phyloP scores from a whole-genome alignment of 2,329 filamentous ascomycete genomes.

The Alternaria sp. region DNA sequence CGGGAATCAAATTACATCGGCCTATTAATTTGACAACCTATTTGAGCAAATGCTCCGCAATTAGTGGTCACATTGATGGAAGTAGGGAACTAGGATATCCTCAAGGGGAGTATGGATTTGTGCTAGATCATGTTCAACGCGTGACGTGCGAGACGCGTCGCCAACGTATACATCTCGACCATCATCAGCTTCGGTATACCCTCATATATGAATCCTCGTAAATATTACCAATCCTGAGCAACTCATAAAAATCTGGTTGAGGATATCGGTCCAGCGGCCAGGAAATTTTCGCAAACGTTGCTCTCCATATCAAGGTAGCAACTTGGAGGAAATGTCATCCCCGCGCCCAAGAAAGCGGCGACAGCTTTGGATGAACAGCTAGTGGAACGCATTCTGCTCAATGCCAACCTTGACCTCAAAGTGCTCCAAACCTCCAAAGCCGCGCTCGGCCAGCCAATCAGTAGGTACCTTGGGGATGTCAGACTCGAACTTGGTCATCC shows the following conservation, averaged over 20 bases:
- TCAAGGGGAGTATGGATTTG: neutral
- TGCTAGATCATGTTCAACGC: neutral
- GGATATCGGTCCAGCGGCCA: neutral
- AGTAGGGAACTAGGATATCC: neutral
- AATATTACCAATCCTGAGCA: neutral
- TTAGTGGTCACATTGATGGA: neutral
- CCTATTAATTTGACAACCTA: neutral
- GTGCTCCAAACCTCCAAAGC: slow-evolving; percentile 40
- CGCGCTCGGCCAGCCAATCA: slow-evolving; percentile 31
- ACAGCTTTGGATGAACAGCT: neutral
- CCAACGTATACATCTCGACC: neutral
- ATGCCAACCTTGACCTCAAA: slow-evolving; percentile 42
- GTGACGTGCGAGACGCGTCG: neutral
- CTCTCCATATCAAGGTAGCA: neutral
- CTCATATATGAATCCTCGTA: slow-evolving; percentile 9
- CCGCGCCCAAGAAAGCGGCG: neutral
- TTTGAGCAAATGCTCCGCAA: neutral
- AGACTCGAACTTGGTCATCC: slow-evolving; percentile 33
- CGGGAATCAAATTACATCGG: slow-evolving; percentile 3
- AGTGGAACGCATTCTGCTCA: slow-evolving; percentile 1
- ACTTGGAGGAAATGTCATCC: neutral
- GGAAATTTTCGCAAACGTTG: neutral
- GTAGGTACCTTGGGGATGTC: slow-evolving; percentile 14
- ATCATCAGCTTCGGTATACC: slow-evolving; percentile 3
- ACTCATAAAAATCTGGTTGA: neutral